Evolutionary conservation across 163 green algal genomes (phyloP).

Genomic region (Chlorella variabilis): DNA sequence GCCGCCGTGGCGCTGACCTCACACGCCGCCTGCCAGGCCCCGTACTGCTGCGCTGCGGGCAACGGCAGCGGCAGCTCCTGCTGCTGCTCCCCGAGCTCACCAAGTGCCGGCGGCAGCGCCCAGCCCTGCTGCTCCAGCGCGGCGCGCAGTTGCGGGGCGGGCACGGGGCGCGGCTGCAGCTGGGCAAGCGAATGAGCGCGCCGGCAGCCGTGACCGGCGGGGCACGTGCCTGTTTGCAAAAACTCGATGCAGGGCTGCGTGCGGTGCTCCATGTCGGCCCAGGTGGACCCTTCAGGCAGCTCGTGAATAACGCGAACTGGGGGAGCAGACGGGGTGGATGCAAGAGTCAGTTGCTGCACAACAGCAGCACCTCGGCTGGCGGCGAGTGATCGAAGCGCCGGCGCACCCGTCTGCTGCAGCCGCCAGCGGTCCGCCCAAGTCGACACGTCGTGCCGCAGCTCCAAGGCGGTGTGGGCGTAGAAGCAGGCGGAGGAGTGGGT

Average conservation of each 20-base stretch:
- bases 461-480: background rate
- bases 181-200: background rate
- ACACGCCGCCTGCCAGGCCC: background rate
- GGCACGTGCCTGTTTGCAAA: conserved; percentile 9
- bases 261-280: background rate
- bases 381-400: too few species aligned
- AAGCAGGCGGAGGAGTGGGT: conserved; percentile 14
- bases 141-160: background rate
- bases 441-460: background rate
- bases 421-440: background rate
- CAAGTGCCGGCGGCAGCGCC: background rate
- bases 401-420: background rate
- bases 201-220: background rate
- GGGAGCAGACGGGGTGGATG: background rate
- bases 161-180: conserved; percentile 13
- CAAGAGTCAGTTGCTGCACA: too few species aligned
- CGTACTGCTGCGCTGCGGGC: background rate
- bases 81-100: background rate
- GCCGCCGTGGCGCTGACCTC: background rate
- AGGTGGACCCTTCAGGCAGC: background rate
- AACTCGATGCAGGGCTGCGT: conserved; percentile 12
- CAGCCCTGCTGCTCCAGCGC: background rate
- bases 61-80: background rate
- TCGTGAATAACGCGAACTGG: background rate
- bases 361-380: too few species aligned